phyloP scores from a whole-genome alignment of 148 eudicot species.

The Vaccinium corymbosum region DNA sequence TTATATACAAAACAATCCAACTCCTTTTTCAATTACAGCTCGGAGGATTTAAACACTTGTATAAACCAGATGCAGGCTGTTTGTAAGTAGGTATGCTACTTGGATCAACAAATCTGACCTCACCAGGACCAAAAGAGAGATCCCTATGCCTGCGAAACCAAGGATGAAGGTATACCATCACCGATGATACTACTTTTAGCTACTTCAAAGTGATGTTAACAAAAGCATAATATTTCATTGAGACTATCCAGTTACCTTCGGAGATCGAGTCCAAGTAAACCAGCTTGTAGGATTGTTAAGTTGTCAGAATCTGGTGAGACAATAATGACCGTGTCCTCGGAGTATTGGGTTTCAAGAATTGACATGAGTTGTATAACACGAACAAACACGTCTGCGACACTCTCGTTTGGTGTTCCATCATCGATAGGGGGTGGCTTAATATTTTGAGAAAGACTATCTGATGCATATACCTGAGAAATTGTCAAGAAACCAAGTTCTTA shows the following conservation, averaged over 20 bases:
- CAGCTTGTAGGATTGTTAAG: slow-evolving; percentile 81
- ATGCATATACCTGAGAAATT: slow-evolving; percentile 68
- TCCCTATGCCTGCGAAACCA: slow-evolving; percentile 69
- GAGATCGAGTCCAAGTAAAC: slow-evolving; percentile 84
- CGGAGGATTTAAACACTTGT: slow-evolving; percentile 87
- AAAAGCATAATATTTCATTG: not conserved
- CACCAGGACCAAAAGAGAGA: slow-evolving; percentile 75
- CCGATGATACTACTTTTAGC: not conserved
- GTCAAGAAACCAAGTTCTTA: not conserved
- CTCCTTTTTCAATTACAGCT: slow-evolving; percentile 54
- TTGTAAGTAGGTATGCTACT: slow-evolving; percentile 75
- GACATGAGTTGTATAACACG: slow-evolving; percentile 99
- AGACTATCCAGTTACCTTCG: slow-evolving; percentile 46
- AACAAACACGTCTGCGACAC: slow-evolving; percentile 92
- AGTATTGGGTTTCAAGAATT: slow-evolving; percentile 90
- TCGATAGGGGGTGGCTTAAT: slow-evolving; percentile 82
- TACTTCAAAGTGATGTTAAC: not conserved
- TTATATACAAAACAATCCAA: not conserved
- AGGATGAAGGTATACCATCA: not conserved
- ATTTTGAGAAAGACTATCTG: slow-evolving; percentile 66
- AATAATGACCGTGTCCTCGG: slow-evolving; percentile 79
- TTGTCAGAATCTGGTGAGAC: slow-evolving; percentile 98
- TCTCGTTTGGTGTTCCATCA: slow-evolving; percentile 98
- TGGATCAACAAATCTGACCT: slow-evolving; percentile 77
- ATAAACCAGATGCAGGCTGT: slow-evolving; percentile 73